Evolutionary conservation across 2,329 filamentous ascomycete species (phyloP), one percentile per base, ranked within the genome.

Genomic region (Diaporthe citrichinensis): DNA sequence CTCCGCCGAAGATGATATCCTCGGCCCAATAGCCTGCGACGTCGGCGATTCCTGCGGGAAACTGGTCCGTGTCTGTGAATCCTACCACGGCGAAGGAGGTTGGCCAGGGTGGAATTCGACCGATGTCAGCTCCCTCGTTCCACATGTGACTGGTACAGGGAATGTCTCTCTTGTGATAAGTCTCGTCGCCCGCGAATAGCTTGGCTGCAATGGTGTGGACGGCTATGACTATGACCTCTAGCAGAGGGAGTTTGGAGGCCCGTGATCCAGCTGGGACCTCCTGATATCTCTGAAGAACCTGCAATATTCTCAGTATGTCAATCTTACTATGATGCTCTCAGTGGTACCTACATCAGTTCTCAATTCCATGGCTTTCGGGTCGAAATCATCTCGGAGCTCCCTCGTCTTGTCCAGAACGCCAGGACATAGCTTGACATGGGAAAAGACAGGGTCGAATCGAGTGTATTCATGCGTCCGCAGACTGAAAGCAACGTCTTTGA

Each of bases 1-100:
- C 79, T 6, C 81, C 80, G 2, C 81, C 81, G 1, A 83, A 73
- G 36, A 82, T 81, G 3, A 77, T 76, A 2, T 72, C 72, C 71
- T 83, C 81, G 4, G 80, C 81, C 81, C 81, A 83, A 61, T 81
- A 82, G 1, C 80, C 81, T 1, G 80, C 80, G 28, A 78, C 67
- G 53, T 82, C 80, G 3, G 80, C 80, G 17, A 81, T 59, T 12
- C 79, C 80, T 6, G 79, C 61, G 9, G 80, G 81, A 61, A 83
- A 84, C 44, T 82, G 79, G 7, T 82, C 76, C 51, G 79, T 73
- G 53, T 80, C 74, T 1, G 6, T 9, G 69, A 83, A 84, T 73
- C 77, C 9, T 77, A 65, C 7, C 36, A 71, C 83, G 80, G 12
- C 58, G 28, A 71, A 85, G 82, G 2, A 81, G 72, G 0, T 82